Conservation (phyloP, 2,329 filamentous ascomycete species). For the Aspergillus chevalieri region DNA sequence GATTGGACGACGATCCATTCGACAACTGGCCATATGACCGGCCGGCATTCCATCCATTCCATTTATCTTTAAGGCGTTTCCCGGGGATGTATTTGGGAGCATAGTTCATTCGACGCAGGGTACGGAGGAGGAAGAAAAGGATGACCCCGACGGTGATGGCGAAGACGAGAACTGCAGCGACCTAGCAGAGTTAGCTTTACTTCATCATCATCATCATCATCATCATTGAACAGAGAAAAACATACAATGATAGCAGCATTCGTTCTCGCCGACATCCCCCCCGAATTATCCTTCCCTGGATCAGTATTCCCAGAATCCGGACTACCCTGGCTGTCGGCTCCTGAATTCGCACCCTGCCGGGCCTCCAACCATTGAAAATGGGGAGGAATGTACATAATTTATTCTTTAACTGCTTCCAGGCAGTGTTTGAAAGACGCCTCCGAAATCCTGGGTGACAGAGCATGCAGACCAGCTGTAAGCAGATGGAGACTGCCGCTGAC, state of each 20-base stretch:
- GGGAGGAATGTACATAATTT: constrained; percentile 17
- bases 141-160: constrained; percentile 22
- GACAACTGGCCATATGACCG: constrained; percentile 38
- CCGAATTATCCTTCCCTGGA: constrained; percentile 3
- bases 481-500: too few relatives aligned
- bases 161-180: constrained; percentile 26
- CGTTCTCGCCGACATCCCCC: constrained; percentile 8
- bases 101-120: constrained; percentile 38
- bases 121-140: constrained; percentile 35
- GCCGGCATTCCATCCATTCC: constrained; percentile 45
- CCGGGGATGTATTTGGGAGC: constrained; percentile 49
- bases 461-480: constrained; percentile 4
- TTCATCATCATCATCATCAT: not conserved
- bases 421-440: constrained; percentile 4
- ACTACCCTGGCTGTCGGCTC: not conserved
- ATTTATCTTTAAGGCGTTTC: constrained; percentile 45
- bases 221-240: not conserved
- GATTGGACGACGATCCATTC: constrained; percentile 14
- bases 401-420: constrained; percentile 1
- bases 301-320: not conserved
- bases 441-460: constrained; percentile 1
- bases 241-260: constrained; percentile 27
- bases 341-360: constrained; percentile 7
- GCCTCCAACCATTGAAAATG: constrained; percentile 11
- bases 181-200: constrained; percentile 10